A percentile compares a stretch with the other conserved stretches of the same genome.
Evolutionary conservation across 108 stramenopile genomes (phyloP).

Genomic region (Fistulifera pelliculosa): DNA sequence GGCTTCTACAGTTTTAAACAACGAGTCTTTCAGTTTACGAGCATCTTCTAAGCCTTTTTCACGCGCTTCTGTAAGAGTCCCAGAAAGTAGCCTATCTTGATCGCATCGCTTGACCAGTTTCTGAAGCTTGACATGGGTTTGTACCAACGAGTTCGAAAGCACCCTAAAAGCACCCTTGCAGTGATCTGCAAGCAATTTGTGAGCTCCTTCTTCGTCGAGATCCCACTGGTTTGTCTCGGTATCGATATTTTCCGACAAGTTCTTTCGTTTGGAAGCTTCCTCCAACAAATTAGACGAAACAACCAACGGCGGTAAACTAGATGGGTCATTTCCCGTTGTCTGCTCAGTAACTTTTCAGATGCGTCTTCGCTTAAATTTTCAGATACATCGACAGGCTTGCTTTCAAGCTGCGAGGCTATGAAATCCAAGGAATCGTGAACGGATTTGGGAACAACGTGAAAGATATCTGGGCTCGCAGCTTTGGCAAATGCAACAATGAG

Average conservation of each 20-base stretch:
- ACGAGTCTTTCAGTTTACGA: slow-evolving; percentile 63
- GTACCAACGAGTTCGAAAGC: slow-evolving; percentile 57
- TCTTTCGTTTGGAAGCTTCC: slow-evolving; percentile 6
- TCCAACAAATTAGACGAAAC: not conserved
- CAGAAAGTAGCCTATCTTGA: slow-evolving; percentile 80
- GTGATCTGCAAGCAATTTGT: slow-evolving; percentile 30
- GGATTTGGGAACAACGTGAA: slow-evolving; percentile 40
- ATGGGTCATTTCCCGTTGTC: not conserved
- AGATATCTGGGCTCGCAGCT: slow-evolving; percentile 61
- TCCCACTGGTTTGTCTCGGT: not conserved
- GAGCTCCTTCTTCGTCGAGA: slow-evolving; percentile 19
- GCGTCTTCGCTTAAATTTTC: not conserved
- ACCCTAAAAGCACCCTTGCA: slow-evolving; percentile 61
- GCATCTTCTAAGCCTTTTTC: slow-evolving; percentile 86
- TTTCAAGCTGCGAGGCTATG: slow-evolving; percentile 13
- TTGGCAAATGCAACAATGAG: slow-evolving; percentile 73
- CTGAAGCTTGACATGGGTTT: slow-evolving; percentile 64
- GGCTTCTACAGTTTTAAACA: slow-evolving; percentile 65
- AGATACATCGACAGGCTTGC: not conserved
- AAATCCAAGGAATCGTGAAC: slow-evolving; percentile 16
- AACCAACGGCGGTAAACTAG: not conserved
- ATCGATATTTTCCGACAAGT: not conserved
- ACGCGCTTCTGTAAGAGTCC: slow-evolving; percentile 77
- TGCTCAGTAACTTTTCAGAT: not conserved
- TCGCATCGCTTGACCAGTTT: slow-evolving; percentile 83